Evolutionary conservation across 768 basidiomycete genomes (phyloP).

Genomic region (Cyclocybe aegerita): DNA sequence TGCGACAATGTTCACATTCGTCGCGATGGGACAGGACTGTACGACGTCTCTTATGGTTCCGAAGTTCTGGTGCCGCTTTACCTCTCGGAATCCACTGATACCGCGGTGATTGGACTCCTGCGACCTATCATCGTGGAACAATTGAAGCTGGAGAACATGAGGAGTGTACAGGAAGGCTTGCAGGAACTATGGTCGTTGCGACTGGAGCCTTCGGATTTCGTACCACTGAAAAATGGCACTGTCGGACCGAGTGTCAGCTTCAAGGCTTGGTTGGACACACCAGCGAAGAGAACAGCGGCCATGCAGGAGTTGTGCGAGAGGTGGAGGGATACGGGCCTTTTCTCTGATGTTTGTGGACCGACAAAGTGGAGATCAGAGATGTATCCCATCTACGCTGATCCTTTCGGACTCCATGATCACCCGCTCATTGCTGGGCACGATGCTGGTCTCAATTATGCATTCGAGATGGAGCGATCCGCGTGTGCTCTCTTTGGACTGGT

Average conservation of each 20-base stretch:
- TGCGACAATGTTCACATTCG: constrained; percentile 70
- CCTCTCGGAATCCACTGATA: constrained; percentile 47
- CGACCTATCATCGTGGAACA: constrained; percentile 55
- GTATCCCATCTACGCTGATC: constrained; percentile 75
- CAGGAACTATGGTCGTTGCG: constrained; percentile 42
- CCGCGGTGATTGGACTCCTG: constrained; percentile 62
- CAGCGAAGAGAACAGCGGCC: constrained; percentile 54
- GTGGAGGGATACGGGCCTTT: constrained; percentile 70
- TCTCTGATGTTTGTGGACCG: constrained; percentile 65
- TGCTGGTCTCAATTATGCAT: constrained; percentile 61
- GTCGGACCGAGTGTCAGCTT: constrained; percentile 48
- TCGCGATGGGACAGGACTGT: constrained; percentile 21
- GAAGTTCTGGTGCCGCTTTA: constrained; percentile 57
- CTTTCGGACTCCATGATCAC: constrained; percentile 60
- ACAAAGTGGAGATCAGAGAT: constrained; percentile 84
- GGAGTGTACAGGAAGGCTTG: constrained; percentile 22
- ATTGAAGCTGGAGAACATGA: constrained; percentile 50
- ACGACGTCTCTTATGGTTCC: constrained; percentile 21
- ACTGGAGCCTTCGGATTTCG: constrained; percentile 25
- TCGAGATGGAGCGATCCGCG: constrained; percentile 88
- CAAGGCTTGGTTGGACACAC: constrained; percentile 48
- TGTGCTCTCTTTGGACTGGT: constrained; percentile 87
- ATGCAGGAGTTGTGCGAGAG: constrained; percentile 70
- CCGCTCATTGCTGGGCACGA: constrained; percentile 32
- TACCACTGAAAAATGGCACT: constrained; percentile 22